Evolutionary conservation across 768 basidiomycete species (phyloP).

Genomic region (Termitomyces titanicus): DNA sequence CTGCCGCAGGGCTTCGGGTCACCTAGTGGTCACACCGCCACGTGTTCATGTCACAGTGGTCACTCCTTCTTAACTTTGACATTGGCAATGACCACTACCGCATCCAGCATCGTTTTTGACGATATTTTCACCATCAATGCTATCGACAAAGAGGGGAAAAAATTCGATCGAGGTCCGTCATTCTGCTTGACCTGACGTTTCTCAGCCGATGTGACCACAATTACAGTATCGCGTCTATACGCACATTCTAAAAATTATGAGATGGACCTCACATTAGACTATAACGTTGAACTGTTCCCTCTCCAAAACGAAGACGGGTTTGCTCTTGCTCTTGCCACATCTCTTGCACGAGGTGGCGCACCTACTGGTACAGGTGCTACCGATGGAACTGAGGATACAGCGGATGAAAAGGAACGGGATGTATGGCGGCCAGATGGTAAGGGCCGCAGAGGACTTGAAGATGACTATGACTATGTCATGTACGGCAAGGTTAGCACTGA

Average conservation of each 20-base stretch:
- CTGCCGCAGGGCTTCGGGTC: too few relatives aligned
- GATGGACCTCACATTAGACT: conserved; percentile 92
- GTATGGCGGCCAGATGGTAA: conserved; percentile 87
- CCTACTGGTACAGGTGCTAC: conserved; percentile 37
- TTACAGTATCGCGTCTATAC: conserved; percentile 83
- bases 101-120: conserved; percentile 84
- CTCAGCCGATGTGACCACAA: conserved; percentile 1
- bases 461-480: conserved; percentile 99
- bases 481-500: conserved; percentile 78
- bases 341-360: conserved; percentile 57
- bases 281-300: conserved; percentile 89
- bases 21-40: neutral
- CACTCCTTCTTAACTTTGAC: conserved; percentile 7
- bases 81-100: conserved; percentile 45
- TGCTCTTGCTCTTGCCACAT: conserved; percentile 83
- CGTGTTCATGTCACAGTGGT: conserved; percentile 7
- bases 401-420: conserved; percentile 70
- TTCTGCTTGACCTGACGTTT: neutral
- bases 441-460: conserved; percentile 77
- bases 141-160: conserved; percentile 92
- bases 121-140: conserved; percentile 86
- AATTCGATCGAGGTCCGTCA: conserved; percentile 88
- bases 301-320: conserved; percentile 66
- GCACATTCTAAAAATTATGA: conserved; percentile 88
- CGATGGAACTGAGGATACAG: conserved; percentile 48